Base-by-base conservation (phyloP, 805 yeast species). In the Myxozyma mucilagina region DNA sequence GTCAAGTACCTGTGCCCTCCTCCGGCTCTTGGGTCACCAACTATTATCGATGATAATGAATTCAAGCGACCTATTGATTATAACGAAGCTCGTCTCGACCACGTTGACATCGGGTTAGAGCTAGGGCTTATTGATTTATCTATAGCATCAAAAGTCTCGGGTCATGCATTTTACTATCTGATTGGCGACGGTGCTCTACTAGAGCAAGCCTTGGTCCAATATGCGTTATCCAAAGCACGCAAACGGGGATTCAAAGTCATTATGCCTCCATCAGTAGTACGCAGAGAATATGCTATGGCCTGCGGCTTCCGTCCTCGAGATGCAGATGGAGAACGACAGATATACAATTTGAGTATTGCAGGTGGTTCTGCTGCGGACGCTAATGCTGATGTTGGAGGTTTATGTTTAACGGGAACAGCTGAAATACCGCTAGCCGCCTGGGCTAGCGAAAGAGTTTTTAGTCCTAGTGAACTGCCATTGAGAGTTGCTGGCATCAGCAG, bases 261-360 rank as follows among this genome's bases (percentile, higher is more conserved):
- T 9, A 73, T 83, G 10, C 97, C 98, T 0, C 99, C 99, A 1
- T 83, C 96, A 0, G 83, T 94, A 14, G 96, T 92, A 1, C 83
- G 87, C 66, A 77, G 84, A 18, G 96, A 89, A 64, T 78, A 90
- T 4, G 84, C 92, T 0, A 78, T 80, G 66, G 97, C 97, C 0
- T 94, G 99, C 77, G 99, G 99, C 0, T 94, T 92, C 76, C 85
- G 87, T 70, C 99, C 99, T 11, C 83, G 96, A 61, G 98, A 94
- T 70, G 86, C 85, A 68, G 87, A 88, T 67, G 84, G 85, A 62
- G 97, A 91, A 70, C 85, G 85, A 53, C 99, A 94, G 72, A 87
- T 90, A 0, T 94, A 92, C 72, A 81, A 81, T 47, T 70, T 93
- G 13, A 73, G 76, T 0, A 79, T 80, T 24, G 76, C 75, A 18